Evolutionary conservation across 2,329 filamentous ascomycete species (phyloP).

Genomic region (Colletotrichum gloeosporioides): DNA sequence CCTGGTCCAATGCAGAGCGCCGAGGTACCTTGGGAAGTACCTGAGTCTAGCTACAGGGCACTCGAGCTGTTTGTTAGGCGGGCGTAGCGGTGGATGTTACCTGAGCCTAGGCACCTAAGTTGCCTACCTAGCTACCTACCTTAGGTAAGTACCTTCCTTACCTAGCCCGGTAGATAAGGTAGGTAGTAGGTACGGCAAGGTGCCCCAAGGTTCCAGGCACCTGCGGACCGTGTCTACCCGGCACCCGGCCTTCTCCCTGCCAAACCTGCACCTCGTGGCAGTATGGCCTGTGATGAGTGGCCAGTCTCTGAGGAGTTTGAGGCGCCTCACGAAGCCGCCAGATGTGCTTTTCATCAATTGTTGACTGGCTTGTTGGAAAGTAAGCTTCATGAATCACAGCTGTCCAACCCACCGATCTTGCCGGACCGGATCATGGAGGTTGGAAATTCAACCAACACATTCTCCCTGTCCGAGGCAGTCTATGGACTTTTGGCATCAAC

Average conservation of each 20-base stretch:
- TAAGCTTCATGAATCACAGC: not conserved
- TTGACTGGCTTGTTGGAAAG: not conserved
- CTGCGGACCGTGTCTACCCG: not conserved
- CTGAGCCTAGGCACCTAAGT: not conserved
- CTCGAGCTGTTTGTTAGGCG: not conserved
- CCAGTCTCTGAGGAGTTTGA: not conserved
- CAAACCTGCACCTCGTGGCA: not conserved
- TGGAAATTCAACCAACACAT: not conserved
- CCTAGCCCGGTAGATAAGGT: too few relatives aligned
- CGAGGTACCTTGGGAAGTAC: not conserved
- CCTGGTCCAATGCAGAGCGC: constrained; percentile 2
- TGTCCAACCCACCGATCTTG: not conserved
- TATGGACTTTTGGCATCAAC: not conserved
- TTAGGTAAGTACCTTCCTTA: too few relatives aligned
- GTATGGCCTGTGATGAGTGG: not conserved
- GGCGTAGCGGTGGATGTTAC: not conserved
- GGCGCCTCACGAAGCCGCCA: not conserved
- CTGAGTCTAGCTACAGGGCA: not conserved
- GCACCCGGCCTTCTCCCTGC: not conserved
- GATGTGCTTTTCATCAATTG: not conserved
- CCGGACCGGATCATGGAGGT: not conserved
- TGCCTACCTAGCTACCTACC: too few relatives aligned
- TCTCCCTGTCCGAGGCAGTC: not conserved
- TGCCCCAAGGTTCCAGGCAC: not conserved
- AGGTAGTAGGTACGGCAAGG: not conserved